phyloP scores from a whole-genome alignment of 768 basidiomycete species.

The Candolleomyces aberdarensis region DNA sequence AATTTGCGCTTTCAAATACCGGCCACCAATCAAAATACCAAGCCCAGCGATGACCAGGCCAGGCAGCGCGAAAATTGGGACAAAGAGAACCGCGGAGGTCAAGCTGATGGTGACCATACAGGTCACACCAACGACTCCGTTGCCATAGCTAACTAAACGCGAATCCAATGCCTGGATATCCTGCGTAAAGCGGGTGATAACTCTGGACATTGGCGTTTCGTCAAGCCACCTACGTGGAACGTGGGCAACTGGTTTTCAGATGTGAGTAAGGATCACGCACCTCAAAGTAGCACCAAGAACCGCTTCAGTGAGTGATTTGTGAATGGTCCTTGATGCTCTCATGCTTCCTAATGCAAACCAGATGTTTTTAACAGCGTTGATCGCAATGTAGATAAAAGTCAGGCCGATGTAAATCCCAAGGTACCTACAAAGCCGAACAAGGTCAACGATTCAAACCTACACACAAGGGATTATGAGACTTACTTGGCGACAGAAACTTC shows the following conservation, averaged over 20 bases:
- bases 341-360: conserved; percentile 45
- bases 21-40: conserved; percentile 41
- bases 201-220: conserved; percentile 45
- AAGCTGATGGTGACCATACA: conserved; percentile 41
- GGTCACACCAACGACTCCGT: conserved; percentile 24
- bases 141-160: conserved; percentile 25
- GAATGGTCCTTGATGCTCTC: conserved; percentile 54
- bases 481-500: conserved; percentile 32
- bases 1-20: conserved; percentile 45
- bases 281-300: conserved; percentile 60
- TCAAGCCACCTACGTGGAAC: conserved; percentile 42
- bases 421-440: no score
- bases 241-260: neutral
- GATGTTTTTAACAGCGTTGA: conserved; percentile 31
- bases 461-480: conserved; percentile 12
- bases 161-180: conserved; percentile 63
- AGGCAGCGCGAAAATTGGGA: conserved; percentile 46
- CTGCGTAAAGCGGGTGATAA: conserved; percentile 64
- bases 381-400: conserved; percentile 5
- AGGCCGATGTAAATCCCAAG: conserved; percentile 16
- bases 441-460: no score
- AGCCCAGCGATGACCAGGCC: conserved; percentile 38
- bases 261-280: conserved; percentile 22
- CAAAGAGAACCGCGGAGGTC: conserved; percentile 39
- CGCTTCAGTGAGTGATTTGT: conserved; percentile 47